Base-by-base conservation (phyloP, 139 green algal species). In the Tetraselmis striata region DNA sequence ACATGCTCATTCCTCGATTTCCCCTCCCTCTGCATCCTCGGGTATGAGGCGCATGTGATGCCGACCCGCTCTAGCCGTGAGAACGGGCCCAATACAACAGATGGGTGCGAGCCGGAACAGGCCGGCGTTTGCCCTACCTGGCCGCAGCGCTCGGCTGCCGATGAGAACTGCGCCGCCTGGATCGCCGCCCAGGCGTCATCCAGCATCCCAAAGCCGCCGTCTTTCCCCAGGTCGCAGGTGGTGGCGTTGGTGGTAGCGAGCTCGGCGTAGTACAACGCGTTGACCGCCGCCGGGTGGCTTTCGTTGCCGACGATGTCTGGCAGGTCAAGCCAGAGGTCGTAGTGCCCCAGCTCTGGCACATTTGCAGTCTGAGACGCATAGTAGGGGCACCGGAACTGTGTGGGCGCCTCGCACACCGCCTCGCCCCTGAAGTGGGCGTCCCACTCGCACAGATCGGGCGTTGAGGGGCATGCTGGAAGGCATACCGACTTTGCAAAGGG, bases 201-300 rank as follows among this genome's bases (percentile, higher is more conserved):
- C 45, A 67, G 18, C 45, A 67, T 5, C 45, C 18, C 45, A 5
- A 25, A 5, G 18, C 18, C 45, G 18, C 24, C n/a, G 2, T 22
- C 27, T n/a, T 59, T 58, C 27, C 26, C 28, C 27, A 59, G 31
- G 28, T 32, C 31, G 2, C 29, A 80, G 5, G 27, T 18, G 1
- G 77, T 80, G 77, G 29, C 28, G 77, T 80, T 80, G 29, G 29
- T 80, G 29, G 26, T n/a, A 2, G 29, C 77, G 28, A 80, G 77
- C 77, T 80, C 32, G 2, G 31, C 77, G 29, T 80, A 80, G 29
- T 80, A 80, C n/a, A 28, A 23, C 29, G 77, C 31, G n/a, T 80
- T 32, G 28, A 28, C 29, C 2, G 27, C 27, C 2, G 29, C 77
- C 18, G 77, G 29, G 32, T 59, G 31, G n/a, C 23, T 80, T 2